Evolutionary conservation across 2,329 filamentous ascomycete genomes (phyloP), one percentile per base, ranked within the genome.

Genomic region (Alternaria infectoria): DNA sequence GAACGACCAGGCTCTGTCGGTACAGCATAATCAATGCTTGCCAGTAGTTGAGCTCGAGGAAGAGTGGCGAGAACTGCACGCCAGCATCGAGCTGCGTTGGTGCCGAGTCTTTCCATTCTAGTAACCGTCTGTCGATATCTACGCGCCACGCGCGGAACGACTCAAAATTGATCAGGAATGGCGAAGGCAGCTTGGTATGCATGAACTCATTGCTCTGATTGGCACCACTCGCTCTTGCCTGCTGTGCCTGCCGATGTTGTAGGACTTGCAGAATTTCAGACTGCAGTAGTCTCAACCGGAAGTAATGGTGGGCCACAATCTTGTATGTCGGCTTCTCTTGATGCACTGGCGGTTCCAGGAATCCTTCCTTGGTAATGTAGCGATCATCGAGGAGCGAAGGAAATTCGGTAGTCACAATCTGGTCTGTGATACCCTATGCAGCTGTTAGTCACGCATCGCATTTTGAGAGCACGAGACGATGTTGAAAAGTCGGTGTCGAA

Each of bases 1-100:
- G 95, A 17, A 97, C 92, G 52, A 92, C 91, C 65, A 97, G 81
- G 78, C 93, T 96, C 79, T 97, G 95, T 59, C 95, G 87, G 78
- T 98, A 98, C 19, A 98, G 87, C 90, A 97, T 93, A 69, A 97
- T 96, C 64, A 98, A 90, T 4, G 93, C 93, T 78, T 97, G 95
- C 94, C 95, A 98, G 80, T 98, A 98, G 79, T 98, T 98, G 64
- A 98, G 86, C 73, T 97, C 93, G 5, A 97, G 82, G 73, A 98
- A 97, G 59, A 97, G 91, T 2, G 92, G 89, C 0, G 92, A 93
- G 77, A 98, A 98, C 5, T 89, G 89, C 3, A 98, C 96, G 1
- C 94, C 94, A 0, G 93, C 97, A 61, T 96, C 89, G 21, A 87
- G 81, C 66, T 91, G 90, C 0, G 87, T 90, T 0, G 95, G 96